phyloP scores from a whole-genome alignment of 108 stramenopile genomes.

The Cyclotella kingstonii region DNA sequence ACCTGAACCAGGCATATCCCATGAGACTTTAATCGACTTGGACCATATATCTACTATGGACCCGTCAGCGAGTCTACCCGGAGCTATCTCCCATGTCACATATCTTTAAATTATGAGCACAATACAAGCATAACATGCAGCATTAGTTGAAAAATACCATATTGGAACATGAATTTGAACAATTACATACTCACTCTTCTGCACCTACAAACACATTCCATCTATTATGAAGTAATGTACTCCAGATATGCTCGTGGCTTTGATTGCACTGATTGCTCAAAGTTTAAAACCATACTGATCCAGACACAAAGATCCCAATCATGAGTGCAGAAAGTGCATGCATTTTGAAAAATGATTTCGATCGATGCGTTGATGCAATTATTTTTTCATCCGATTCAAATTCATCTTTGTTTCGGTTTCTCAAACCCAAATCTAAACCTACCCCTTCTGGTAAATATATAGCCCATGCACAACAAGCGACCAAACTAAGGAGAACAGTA shows the following conservation, averaged over 20 bases:
- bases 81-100: slow-evolving; percentile 90
- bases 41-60: slow-evolving; percentile 86
- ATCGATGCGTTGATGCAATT: background rate
- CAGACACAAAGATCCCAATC: slow-evolving; percentile 50
- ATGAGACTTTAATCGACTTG: slow-evolving; percentile 51
- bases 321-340: slow-evolving; percentile 29
- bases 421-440: slow-evolving; percentile 12
- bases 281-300: slow-evolving; percentile 77
- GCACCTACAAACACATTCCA: slow-evolving; percentile 91
- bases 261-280: slow-evolving; percentile 64
- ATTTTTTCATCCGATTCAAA: background rate
- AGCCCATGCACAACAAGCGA: slow-evolving; percentile 73
- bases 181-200: slow-evolving; percentile 58
- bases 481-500: slow-evolving; percentile 69
- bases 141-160: background rate
- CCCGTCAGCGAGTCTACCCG: slow-evolving; percentile 72
- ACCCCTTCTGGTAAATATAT: slow-evolving; percentile 60
- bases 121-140: background rate
- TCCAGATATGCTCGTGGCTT: slow-evolving; percentile 65
- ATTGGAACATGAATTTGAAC: background rate
- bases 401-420: background rate
- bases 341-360: background rate
- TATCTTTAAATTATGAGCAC: slow-evolving; percentile 27
- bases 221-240: slow-evolving; percentile 75
- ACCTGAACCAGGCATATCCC: slow-evolving; percentile 80